Percentiles rank a stretch among this genome's conserved stretches.
phyloP scores from a whole-genome alignment of 2,329 filamentous ascomycete genomes.

The Graphium sp. region DNA sequence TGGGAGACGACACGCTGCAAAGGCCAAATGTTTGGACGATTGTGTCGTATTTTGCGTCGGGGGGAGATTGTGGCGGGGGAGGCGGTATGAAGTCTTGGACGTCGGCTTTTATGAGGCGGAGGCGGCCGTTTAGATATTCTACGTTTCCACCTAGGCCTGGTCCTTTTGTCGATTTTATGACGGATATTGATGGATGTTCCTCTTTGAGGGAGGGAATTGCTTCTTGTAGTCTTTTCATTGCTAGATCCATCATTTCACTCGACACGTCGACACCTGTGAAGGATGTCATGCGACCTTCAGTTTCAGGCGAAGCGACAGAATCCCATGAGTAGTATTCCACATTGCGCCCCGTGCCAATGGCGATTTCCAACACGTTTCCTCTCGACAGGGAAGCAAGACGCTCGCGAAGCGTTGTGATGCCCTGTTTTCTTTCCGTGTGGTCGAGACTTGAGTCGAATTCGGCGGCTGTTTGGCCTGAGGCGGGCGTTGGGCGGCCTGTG shows the following conservation, averaged over 20 bases:
- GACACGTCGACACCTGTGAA: slow-evolving; percentile 49
- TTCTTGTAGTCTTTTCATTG: slow-evolving; percentile 31
- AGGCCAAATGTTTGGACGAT: slow-evolving; percentile 48
- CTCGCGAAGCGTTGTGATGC: slow-evolving; percentile 32
- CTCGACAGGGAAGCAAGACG: slow-evolving; percentile 26
- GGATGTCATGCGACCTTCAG: slow-evolving; percentile 22
- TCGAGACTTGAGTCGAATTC: slow-evolving; percentile 43
- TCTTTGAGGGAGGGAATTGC: slow-evolving; percentile 19
- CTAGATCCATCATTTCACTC: slow-evolving; percentile 40
- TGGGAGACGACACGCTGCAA: slow-evolving; percentile 42
- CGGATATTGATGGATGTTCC: slow-evolving; percentile 19
- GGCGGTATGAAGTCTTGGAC: slow-evolving; percentile 24
- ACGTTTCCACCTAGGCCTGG: slow-evolving; percentile 8
- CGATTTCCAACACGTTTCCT: slow-evolving; percentile 45
- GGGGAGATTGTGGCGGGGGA: slow-evolving; percentile 16
- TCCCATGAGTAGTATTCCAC: slow-evolving; percentile 41
- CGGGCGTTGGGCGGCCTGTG: slow-evolving; percentile 29
- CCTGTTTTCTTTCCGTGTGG: slow-evolving; percentile 37
- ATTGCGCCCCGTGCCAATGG: slow-evolving; percentile 46
- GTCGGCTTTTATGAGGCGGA: slow-evolving; percentile 31
- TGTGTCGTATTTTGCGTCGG: slow-evolving; percentile 38
- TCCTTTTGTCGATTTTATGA: slow-evolving; percentile 9
- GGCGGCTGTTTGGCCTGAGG: slow-evolving; percentile 27
- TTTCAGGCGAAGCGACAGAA: slow-evolving; percentile 11
- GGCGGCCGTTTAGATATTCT: slow-evolving; percentile 19